Conservation (phyloP, 768 basidiomycete species). For the Coprinopsis marcescibilis region DNA sequence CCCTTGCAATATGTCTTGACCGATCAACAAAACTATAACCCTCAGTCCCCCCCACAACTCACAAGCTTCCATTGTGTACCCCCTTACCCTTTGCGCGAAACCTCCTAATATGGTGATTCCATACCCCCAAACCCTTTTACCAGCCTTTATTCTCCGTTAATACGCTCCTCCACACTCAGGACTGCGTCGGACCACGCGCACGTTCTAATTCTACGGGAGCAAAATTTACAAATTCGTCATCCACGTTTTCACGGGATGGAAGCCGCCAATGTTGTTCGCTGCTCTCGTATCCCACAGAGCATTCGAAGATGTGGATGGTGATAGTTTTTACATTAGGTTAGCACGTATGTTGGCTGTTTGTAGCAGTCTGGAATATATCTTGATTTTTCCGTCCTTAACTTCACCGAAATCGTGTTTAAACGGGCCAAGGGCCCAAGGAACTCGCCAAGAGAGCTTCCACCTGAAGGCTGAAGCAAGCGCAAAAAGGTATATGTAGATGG, state of each 20-base stretch:
- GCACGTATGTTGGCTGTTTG: background rate
- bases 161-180: slow-evolving; percentile 98
- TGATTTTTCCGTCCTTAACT: no score
- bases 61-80: no score
- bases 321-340: no score
- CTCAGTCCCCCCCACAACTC: no score
- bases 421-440: no score
- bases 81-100: no score
- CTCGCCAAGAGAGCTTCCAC: no score
- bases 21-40: no score
- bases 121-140: slow-evolving; percentile 2
- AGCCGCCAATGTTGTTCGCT: slow-evolving; percentile 22
- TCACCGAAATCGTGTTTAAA: no score
- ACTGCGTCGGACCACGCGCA: slow-evolving; percentile 71
- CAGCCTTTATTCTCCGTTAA: slow-evolving; percentile 5
- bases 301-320: slow-evolving; percentile 22
- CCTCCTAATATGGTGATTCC: background rate
- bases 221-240: slow-evolving; percentile 35
- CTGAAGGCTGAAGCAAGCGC: no score
- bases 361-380: background rate
- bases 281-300: slow-evolving; percentile 13
- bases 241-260: slow-evolving; percentile 15
- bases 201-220: slow-evolving; percentile 98
- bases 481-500: no score
- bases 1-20: no score